phyloP scores from a whole-genome alignment of 2,329 filamentous ascomycete genomes.

The Sclerotinia sclerotiorum region DNA sequence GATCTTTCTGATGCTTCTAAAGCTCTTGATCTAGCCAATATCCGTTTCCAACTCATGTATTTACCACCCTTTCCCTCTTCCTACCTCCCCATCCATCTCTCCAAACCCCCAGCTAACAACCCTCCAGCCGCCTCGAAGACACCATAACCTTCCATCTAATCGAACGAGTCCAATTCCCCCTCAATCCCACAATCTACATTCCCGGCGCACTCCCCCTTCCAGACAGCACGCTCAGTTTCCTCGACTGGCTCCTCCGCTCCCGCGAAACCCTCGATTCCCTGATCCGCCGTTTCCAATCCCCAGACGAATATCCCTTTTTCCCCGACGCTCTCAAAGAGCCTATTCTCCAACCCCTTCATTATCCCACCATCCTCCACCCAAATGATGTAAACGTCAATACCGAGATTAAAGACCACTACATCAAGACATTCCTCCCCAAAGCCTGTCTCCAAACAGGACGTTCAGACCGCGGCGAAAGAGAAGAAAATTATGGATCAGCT shows the following conservation, averaged over 20 bases:
- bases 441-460: slow-evolving; percentile 78
- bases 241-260: slow-evolving; percentile 91
- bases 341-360: slow-evolving; percentile 83
- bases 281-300: slow-evolving; percentile 91
- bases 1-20: slow-evolving; percentile 82
- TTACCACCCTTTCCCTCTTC: background rate
- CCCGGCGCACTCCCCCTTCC: slow-evolving; percentile 80
- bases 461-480: slow-evolving; percentile 76
- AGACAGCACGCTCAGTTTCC: slow-evolving; percentile 70
- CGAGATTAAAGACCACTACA: slow-evolving; percentile 83
- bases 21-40: slow-evolving; percentile 85
- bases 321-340: slow-evolving; percentile 74
- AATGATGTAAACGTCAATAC: slow-evolving; percentile 91
- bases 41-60: slow-evolving; percentile 90
- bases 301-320: slow-evolving; percentile 98
- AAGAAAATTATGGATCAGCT: slow-evolving; percentile 93
- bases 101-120: background rate
- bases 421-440: slow-evolving; percentile 75
- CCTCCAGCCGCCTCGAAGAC: slow-evolving; percentile 82
- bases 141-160: slow-evolving; percentile 97
- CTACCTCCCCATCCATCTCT: background rate
- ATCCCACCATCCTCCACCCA: slow-evolving; percentile 81
- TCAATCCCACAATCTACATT: slow-evolving; percentile 84
- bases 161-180: slow-evolving; percentile 94
- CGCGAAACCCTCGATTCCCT: slow-evolving; percentile 89